Evolutionary conservation across 352 stramenopile species (phyloP), one percentile per base, ranked within the genome.

Genomic region (Phytophthora melonis): DNA sequence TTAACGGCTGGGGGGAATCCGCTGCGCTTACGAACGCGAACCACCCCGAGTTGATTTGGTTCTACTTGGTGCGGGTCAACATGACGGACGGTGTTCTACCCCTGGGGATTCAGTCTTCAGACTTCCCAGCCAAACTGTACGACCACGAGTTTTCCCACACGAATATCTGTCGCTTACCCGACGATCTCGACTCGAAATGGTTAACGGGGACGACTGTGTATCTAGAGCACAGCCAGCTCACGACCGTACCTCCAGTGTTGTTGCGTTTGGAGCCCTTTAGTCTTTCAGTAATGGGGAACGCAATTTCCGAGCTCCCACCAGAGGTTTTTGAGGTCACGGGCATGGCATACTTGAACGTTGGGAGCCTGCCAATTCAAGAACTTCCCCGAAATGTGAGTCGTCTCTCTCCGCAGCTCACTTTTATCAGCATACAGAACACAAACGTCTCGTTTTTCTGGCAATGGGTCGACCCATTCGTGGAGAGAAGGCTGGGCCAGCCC

Each of bases 121-220:
- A 75, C 8, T 50, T 50, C 41, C 41, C 41, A 19, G 13, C 16
- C 16, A 58, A 56, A 1, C 56, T 86, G 2, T 50, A 53, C 3
- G 61, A 83, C 41, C 47, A 85, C 21, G 72, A 80, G 41, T 60
- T 84, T 54, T 53, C 5, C 2, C 39, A 43, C 19, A 71, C 58
- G 18, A 82, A 79, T 39, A 58, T n/a, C n/a, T n/a, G n/a, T n/a
- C n/a, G n/a, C n/a, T 55, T 84, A 1, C 81, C 81, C 2, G 14
- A 66, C 1, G 45, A 84, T n/a, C 41, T 88, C 10, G 54, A 81
- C 56, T 8, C 47, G 19, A 50, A 49, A 16, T 88, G 81, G 78
- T 39, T 67, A 18, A 14, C 9, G 8, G 45, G 49, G 14, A 16
- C 49, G 13, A 43, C 16, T 0, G 2, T 68, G 5, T 32, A 54